Evolutionary conservation across 2,329 filamentous ascomycete genomes (phyloP).

Genomic region (Bipolaris gigantea): DNA sequence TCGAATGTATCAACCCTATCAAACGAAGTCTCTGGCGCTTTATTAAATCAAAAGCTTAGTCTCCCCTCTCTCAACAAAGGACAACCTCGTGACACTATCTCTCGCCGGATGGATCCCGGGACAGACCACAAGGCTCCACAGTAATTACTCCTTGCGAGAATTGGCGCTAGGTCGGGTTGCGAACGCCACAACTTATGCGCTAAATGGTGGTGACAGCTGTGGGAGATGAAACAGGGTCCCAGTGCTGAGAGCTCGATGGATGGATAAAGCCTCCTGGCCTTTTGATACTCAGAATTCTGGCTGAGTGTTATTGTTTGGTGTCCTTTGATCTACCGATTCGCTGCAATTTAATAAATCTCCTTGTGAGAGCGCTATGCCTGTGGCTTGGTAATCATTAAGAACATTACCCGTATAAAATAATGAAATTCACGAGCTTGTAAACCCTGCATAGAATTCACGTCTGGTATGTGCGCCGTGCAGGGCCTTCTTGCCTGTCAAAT

Average conservation of each 20-base stretch:
- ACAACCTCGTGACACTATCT: neutral
- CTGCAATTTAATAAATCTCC: too few species aligned
- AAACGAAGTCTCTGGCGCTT: too few species aligned
- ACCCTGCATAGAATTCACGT: too few species aligned
- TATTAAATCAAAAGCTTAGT: neutral
- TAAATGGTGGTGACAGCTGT: neutral
- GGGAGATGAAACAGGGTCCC: neutral
- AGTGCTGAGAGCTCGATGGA: neutral
- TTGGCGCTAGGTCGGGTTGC: slow-evolving; percentile 2
- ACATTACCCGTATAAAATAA: too few species aligned
- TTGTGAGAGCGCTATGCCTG: too few species aligned
- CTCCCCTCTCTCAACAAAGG: neutral
- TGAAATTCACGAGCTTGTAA: too few species aligned
- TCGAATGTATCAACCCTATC: too few species aligned
- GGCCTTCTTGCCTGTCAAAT: too few species aligned
- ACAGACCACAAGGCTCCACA: too few species aligned
- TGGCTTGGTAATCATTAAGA: too few species aligned
- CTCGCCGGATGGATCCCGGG: neutral
- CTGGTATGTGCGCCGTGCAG: too few species aligned
- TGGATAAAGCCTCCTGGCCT: slow-evolving; percentile 1
- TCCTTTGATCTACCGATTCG: neutral
- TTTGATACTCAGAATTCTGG: neutral
- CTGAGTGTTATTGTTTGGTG: neutral
- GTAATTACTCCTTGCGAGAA: slow-evolving; percentile 3
- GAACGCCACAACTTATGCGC: slow-evolving; percentile 10